Evolutionary conservation across 495 filamentous ascomycete species (phyloP).

Genomic region (Penicillium odoratum): DNA sequence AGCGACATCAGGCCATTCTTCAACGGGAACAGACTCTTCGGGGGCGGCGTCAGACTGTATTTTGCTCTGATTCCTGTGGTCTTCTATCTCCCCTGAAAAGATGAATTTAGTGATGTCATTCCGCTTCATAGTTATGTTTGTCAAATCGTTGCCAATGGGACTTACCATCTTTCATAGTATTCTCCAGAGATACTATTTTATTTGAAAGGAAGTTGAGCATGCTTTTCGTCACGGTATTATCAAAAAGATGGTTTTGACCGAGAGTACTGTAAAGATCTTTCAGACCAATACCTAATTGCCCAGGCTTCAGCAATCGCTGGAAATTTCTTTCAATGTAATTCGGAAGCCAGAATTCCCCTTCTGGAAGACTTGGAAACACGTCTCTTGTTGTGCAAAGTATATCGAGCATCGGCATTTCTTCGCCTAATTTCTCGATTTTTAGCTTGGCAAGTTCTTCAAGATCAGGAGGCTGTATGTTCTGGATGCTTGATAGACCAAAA

Average conservation of each 20-base stretch:
- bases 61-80: too few species aligned
- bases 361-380: slow-evolving; percentile 12
- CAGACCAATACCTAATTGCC: neutral
- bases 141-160: too few species aligned
- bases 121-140: too few species aligned
- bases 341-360: slow-evolving; percentile 17
- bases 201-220: neutral
- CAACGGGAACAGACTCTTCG: too few species aligned
- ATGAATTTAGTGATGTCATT: too few species aligned
- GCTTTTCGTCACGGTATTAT: slow-evolving; percentile 5
- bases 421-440: slow-evolving; percentile 11
- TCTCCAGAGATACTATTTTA: too few species aligned
- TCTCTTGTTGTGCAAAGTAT: slow-evolving; percentile 10
- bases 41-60: too few species aligned
- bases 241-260: slow-evolving; percentile 7
- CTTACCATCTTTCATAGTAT: too few species aligned
- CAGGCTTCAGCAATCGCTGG: neutral
- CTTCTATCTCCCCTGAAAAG: too few species aligned
- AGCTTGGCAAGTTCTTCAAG: slow-evolving; percentile 13
- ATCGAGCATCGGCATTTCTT: slow-evolving; percentile 1
- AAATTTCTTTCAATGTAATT: slow-evolving; percentile 5
- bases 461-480: slow-evolving; percentile 6
- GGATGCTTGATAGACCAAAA: slow-evolving; percentile 17
- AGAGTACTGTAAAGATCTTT: neutral
- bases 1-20: too few species aligned